These are phyloP conservation scores for Wickerhamomyces ciferrii DNA, from an alignment of 805 yeast genomes.

Conservation along the genomic window DNA sequence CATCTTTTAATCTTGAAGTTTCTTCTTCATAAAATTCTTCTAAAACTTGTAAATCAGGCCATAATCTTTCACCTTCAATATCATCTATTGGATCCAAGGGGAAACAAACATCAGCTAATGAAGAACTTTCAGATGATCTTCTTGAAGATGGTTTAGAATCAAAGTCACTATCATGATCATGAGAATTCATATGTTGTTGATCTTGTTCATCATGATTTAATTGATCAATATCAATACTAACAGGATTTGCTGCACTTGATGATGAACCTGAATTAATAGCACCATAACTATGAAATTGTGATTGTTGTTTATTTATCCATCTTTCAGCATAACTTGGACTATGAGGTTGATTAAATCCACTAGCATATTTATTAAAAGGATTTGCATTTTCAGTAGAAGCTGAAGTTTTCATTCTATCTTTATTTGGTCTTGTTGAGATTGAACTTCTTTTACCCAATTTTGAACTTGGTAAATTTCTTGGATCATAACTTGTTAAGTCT, in stretches of 20 bases:
- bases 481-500: conserved; percentile 11
- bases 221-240: conserved; percentile 2
- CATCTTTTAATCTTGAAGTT: conserved; percentile 38
- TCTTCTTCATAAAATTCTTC: conserved; percentile 78
- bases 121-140: conserved; percentile 49
- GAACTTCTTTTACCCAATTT: background rate
- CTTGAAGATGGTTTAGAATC: conserved; percentile 38
- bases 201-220: background rate
- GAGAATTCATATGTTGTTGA: background rate
- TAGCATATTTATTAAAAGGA: background rate
- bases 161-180: conserved; percentile 23
- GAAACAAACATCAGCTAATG: conserved; percentile 89
- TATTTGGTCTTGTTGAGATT: background rate
- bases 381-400: conserved; percentile 4
- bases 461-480: conserved; percentile 5
- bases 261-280: background rate
- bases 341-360: background rate
- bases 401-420: background rate
- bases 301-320: conserved; percentile 22
- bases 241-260: conserved; percentile 3
- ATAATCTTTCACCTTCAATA: conserved; percentile 29
- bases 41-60: conserved; percentile 83
- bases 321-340: conserved; percentile 22
- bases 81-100: conserved; percentile 43
- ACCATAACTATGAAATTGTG: conserved; percentile 1